phyloP scores from a whole-genome alignment of 441 rosid species.

The Corymbia citriodora region DNA sequence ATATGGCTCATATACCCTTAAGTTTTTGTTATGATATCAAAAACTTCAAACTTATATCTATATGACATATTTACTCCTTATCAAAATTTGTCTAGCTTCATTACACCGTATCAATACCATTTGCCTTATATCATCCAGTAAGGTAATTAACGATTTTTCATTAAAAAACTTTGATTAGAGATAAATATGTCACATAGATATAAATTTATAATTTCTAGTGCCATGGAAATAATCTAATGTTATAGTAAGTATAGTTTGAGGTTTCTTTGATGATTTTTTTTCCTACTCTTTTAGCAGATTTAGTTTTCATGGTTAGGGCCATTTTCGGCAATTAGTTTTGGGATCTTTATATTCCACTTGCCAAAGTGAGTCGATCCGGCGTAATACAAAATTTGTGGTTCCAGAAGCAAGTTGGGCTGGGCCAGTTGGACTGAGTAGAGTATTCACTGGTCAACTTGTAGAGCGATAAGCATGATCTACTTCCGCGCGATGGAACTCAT shows the following conservation, averaged over 20 bases:
- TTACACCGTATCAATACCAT: not conserved
- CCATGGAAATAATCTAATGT: accelerated
- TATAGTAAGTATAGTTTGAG: not conserved
- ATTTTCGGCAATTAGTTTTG: not conserved
- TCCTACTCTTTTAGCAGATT: not conserved
- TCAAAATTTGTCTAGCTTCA: not conserved
- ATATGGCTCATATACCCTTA: accelerated
- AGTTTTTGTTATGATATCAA: not conserved
- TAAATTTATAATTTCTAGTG: accelerated
- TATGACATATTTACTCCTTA: not conserved
- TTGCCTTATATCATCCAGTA: not conserved
- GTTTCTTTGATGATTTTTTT: not conserved
- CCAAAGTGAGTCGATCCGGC: not conserved
- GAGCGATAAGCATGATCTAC: too few species aligned
- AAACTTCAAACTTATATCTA: not conserved
- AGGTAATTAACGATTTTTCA: too few species aligned
- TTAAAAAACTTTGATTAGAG: too few species aligned
- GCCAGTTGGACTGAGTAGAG: not conserved
- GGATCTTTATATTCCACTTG: not conserved
- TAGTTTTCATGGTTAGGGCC: not conserved
- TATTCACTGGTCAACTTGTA: not conserved
- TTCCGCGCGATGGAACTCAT: too few species aligned
- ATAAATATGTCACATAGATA: not conserved
- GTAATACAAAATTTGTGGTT: not conserved
- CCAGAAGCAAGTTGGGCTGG: not conserved